Evolutionary conservation across 176 grass and related monocot species (phyloP).

Genomic region (Hyparrhenia diplandra): DNA sequence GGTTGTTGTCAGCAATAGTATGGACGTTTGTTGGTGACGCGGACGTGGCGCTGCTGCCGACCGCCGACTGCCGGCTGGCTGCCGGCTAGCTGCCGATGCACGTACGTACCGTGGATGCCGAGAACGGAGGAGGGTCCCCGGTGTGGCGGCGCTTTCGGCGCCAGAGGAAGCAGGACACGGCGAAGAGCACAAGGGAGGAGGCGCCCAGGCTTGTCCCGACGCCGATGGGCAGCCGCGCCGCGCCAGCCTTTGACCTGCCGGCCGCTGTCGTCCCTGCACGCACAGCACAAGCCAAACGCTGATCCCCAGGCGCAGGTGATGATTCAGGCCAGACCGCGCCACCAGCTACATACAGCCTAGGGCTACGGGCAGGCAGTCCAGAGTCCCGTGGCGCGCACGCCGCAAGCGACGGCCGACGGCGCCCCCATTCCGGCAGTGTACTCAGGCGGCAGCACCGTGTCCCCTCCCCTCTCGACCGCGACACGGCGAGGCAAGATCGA

Average conservation of each 20-base stretch:
- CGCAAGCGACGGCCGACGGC: neutral
- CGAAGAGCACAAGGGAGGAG: slow-evolving; percentile 63
- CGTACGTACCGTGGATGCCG: slow-evolving; percentile 53
- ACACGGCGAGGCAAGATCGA: slow-evolving; percentile 4
- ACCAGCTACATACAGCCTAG: neutral
- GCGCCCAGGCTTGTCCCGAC: slow-evolving; percentile 69
- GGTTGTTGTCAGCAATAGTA: neutral
- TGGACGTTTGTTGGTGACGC: neutral
- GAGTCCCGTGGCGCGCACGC: slow-evolving; percentile 1
- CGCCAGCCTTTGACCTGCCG: slow-evolving; percentile 63
- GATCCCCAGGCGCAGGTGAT: neutral
- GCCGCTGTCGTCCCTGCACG: neutral
- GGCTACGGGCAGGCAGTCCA: no score
- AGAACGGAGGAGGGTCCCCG: slow-evolving; percentile 43
- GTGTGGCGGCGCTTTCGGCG: slow-evolving; percentile 43
- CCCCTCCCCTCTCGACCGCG: neutral
- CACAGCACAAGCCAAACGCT: slow-evolving; percentile 1
- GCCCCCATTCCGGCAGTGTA: neutral
- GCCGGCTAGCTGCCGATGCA: no score
- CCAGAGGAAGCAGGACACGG: slow-evolving; percentile 58
- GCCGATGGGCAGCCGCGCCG: slow-evolving; percentile 46
- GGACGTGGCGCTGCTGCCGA: neutral
- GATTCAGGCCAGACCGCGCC: neutral
- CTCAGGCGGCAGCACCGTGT: neutral
- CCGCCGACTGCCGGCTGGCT: no score